Base-by-base conservation (phyloP, 805 yeast species). In the Candida awuae region DNA sequence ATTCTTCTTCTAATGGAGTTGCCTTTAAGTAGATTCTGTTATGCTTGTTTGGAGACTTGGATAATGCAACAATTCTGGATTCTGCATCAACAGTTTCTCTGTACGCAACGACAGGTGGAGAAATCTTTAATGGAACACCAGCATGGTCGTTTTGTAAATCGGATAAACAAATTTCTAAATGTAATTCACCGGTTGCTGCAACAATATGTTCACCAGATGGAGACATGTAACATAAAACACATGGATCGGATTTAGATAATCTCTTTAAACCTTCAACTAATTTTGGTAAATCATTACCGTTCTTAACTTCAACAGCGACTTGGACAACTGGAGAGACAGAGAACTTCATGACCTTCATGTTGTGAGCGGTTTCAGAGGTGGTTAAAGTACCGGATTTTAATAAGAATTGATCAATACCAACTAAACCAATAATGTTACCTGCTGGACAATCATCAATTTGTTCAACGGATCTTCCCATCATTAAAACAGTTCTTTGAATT, bases 11-110 rank as follows among this genome's bases (percentile, higher is more conserved):
- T 56, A 90, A 68, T 67, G 98, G 97, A 70, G 83, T 80, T 68
- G 97, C 97, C 77, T 83, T 87, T 65, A 90, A 79, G 83, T 86
- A 90, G 68, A 90, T 79, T 84, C 98, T 90, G 95, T 90, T 90
- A 76, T 90, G 98, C 86, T 90, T 90, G 94, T 90, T 90, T 73
- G 97, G 97, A 68, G 98, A 90, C 80, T 90, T 90, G 56, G 98
- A 88, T 65, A 90, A 78, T 62, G 98, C 97, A 65, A 75, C 77
- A 80, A 87, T 92, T 63, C 92, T 79, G 47, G 97, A 90, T 73
- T 84, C 94, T 63, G 73, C 80, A 62, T 78, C 81, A 67, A 88
- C 96, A 51, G 97, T 90, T 80, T 90, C 98, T 81, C 96, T 85
- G 90, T 90, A 90, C 61, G 97, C 70, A 62, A 90, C 98, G 58